Base-by-base conservation (phyloP, 2,329 filamentous ascomycete genomes). In the Phoma sp. region DNA sequence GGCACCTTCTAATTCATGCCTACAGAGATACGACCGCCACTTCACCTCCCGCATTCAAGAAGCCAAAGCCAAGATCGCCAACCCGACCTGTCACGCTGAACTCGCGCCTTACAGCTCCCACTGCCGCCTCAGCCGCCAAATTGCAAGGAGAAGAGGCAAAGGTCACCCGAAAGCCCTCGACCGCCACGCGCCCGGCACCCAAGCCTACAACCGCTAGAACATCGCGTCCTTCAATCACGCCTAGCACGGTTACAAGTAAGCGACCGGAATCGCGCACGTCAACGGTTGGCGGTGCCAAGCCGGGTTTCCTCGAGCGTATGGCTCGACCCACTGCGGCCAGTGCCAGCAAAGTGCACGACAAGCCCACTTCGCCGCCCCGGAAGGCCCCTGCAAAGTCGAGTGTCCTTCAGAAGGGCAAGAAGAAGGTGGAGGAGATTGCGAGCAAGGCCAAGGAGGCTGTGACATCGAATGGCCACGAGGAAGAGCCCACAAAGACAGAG, bases 291-390 rank as follows among this genome's bases (percentile, higher is more conserved):
- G 82, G 79, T 41, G 82, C 83, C 14, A 79, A 89, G 1, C 87
- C 90, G 60, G 76, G 85, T 11, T 93, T 93, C 74, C 77, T 93
- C 24, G 89, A 88, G n/a, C 84, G 89, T 47, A 91, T 93, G 89
- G 92, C 88, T 85, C 81, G 89, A 36, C 89, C 89, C 2, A 93
- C 89, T 0, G 83, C 88, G 39, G 80, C 84, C 40, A 90, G 87
- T 4, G 82, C 87, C 7, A 86, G 81, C 59, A 91, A 90, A 75
- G 82, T 83, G 0, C 78, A 83, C 2, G 88, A 90, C 4, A 91
- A 89, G 75, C 68, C 69, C 18, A 71, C 72, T 13, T 69, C 73
- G 55, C 73, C 77, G 29, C 74, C 76, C 10, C 66, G 64, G 25
- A 67, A 69, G 36, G 46, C 67, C 14, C 41, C 58, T 8, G 50